phyloP scores from a whole-genome alignment of 345 rosid genomes.

The Populus euphratica region DNA sequence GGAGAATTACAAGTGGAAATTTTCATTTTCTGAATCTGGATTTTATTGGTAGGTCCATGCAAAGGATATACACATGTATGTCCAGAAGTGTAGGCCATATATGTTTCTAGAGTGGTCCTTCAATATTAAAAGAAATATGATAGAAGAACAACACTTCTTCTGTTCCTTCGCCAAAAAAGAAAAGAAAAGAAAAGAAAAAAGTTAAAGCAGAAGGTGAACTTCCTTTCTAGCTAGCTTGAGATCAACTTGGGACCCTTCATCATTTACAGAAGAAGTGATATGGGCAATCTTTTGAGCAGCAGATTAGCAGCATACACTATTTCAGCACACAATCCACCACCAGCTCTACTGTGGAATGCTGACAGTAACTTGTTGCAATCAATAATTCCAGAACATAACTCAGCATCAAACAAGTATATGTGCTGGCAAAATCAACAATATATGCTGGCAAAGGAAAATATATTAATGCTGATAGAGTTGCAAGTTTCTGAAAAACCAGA shows the following conservation, averaged over 20 bases:
- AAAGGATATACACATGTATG: conserved; percentile 1
- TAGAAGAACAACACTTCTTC: background rate
- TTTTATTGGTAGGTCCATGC: conserved; percentile 24
- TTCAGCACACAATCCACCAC: too few relatives aligned
- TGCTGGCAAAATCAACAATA: background rate
- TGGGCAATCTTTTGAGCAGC: too few relatives aligned
- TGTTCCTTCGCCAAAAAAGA: background rate
- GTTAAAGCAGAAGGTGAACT: background rate
- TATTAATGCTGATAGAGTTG: background rate
- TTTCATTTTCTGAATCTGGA: conserved; percentile 28
- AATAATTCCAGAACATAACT: too few relatives aligned
- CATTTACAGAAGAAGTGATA: too few relatives aligned
- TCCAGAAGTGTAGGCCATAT: conserved; percentile 3
- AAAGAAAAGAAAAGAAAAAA: background rate
- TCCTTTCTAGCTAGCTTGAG: background rate
- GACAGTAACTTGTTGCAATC: too few relatives aligned
- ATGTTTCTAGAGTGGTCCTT: background rate
- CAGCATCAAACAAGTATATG: background rate
- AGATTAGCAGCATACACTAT: too few relatives aligned
- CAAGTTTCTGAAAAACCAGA: background rate
- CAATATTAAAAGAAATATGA: background rate
- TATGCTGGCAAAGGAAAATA: background rate
- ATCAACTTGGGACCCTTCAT: background rate
- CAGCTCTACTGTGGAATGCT: too few relatives aligned
- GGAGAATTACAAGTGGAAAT: conserved; percentile 12